phyloP scores from a whole-genome alignment of 2,329 filamentous ascomycete species.

The Cytospora piceicola region DNA sequence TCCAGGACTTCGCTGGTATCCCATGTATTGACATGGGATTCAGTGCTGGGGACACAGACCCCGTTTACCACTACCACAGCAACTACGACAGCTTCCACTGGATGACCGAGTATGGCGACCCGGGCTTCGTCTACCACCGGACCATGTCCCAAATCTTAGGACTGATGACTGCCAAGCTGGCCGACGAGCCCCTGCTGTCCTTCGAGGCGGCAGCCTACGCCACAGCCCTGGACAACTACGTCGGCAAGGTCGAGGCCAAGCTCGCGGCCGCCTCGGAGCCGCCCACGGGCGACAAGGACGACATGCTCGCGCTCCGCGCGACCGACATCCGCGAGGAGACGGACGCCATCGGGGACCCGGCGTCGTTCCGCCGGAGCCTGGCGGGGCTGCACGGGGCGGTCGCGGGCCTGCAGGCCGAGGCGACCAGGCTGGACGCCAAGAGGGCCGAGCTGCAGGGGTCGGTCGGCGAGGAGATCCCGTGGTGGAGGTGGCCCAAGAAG shows the following conservation, averaged over 20 bases:
- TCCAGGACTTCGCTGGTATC: slow-evolving; percentile 62
- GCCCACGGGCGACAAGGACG: slow-evolving; percentile 15
- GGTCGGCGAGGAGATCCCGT: slow-evolving; percentile 51
- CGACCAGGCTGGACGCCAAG: slow-evolving; percentile 45
- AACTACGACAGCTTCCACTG: slow-evolving; percentile 86
- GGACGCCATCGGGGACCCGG: slow-evolving; percentile 40
- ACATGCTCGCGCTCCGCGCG: slow-evolving; percentile 28
- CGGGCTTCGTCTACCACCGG: slow-evolving; percentile 65
- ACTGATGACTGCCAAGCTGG: slow-evolving; percentile 63
- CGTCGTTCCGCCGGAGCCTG: slow-evolving; percentile 47
- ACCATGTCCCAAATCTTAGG: slow-evolving; percentile 69
- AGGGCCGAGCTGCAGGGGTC: slow-evolving; percentile 44
- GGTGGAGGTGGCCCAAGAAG: slow-evolving; percentile 66
- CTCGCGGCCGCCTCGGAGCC: slow-evolving; percentile 42
- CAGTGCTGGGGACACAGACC: slow-evolving; percentile 45
- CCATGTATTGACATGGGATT: slow-evolving; percentile 59
- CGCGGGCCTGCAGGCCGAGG: slow-evolving; percentile 18
- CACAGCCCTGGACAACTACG: slow-evolving; percentile 55
- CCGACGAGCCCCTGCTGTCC: slow-evolving; percentile 64
- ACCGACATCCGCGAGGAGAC: slow-evolving; percentile 29
- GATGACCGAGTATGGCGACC: slow-evolving; percentile 81
- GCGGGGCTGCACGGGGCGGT: slow-evolving; percentile 41
- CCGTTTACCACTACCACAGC: slow-evolving; percentile 77
- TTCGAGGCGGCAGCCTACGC: slow-evolving; percentile 70
- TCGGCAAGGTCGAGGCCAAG: slow-evolving; percentile 55